Evolutionary conservation across 306 rosid species (phyloP).

Genomic region (Cajanus cajan): DNA sequence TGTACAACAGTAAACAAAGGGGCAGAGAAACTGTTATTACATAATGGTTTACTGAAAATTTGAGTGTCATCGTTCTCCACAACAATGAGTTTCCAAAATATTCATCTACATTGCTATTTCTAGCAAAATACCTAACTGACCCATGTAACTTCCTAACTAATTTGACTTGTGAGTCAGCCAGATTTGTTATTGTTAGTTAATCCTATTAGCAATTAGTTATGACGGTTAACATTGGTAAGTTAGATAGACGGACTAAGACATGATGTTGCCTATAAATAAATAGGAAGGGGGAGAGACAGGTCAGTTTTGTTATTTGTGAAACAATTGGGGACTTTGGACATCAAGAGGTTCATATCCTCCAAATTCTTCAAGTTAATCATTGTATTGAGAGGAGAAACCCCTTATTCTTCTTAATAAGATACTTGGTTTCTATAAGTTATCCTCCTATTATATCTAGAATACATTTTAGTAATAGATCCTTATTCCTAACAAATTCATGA

Average conservation of each 20-base stretch:
- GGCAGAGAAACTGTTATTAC: too few relatives aligned
- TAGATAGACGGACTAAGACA: background rate
- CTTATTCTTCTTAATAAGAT: background rate
- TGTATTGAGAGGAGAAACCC: background rate
- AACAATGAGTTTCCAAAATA: too few relatives aligned
- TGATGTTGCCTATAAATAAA: background rate
- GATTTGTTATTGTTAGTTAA: background rate
- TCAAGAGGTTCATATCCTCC: background rate
- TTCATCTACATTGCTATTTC: background rate
- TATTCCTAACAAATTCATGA: background rate
- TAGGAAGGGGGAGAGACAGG: background rate
- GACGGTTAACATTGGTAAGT: background rate
- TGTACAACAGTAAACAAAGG: too few relatives aligned
- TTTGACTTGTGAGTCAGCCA: background rate
- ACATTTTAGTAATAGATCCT: background rate
- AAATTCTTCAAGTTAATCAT: background rate
- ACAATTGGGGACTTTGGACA: background rate
- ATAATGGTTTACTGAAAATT: too few relatives aligned
- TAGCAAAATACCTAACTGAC: background rate
- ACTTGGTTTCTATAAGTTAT: background rate
- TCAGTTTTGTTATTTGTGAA: background rate
- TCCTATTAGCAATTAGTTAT: background rate
- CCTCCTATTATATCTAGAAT: background rate
- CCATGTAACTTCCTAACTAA: background rate
- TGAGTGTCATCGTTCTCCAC: too few relatives aligned